These are phyloP conservation scores for Aurifilum marmelostoma DNA, from an alignment of 2,329 filamentous ascomycete genomes.

Conservation along the genomic window DNA sequence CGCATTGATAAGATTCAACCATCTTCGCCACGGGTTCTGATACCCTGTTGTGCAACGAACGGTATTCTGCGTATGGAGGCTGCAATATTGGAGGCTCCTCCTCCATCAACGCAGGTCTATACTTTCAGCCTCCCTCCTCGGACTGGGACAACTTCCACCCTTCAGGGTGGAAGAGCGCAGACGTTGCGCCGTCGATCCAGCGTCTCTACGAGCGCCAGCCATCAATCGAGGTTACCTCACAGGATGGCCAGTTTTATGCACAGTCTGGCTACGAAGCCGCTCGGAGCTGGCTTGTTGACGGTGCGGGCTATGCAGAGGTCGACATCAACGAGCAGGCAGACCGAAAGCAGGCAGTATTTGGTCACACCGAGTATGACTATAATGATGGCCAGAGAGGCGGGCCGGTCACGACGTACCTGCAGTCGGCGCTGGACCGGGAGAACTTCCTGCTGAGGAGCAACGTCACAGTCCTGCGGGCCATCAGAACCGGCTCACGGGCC, in stretches of 20 bases:
- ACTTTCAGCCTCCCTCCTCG: conserved; percentile 55
- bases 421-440: conserved; percentile 58
- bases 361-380: conserved; percentile 70
- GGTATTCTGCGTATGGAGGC: conserved; percentile 49
- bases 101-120: conserved; percentile 58
- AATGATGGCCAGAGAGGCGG: conserved; percentile 68
- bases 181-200: conserved; percentile 61
- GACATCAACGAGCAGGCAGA: conserved; percentile 58
- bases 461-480: conserved; percentile 65
- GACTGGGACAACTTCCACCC: conserved; percentile 75
- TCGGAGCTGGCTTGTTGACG: conserved; percentile 53
- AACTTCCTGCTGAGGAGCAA: conserved; percentile 72
- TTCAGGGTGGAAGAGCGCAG: conserved; percentile 67
- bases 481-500: conserved; percentile 63
- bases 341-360: conserved; percentile 67
- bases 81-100: conserved; percentile 57
- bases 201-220: conserved; percentile 70
- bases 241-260: conserved; percentile 67
- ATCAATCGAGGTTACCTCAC: conserved; percentile 66
- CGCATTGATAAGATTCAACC: conserved; percentile 32
- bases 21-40: conserved; percentile 48
- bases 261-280: conserved; percentile 61
- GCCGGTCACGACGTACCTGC: conserved; percentile 72
- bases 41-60: conserved; percentile 46
- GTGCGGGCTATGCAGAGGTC: conserved; percentile 65